Evolutionary conservation across 805 yeast species (phyloP).

Genomic region (Metschnikowia rubicola): DNA sequence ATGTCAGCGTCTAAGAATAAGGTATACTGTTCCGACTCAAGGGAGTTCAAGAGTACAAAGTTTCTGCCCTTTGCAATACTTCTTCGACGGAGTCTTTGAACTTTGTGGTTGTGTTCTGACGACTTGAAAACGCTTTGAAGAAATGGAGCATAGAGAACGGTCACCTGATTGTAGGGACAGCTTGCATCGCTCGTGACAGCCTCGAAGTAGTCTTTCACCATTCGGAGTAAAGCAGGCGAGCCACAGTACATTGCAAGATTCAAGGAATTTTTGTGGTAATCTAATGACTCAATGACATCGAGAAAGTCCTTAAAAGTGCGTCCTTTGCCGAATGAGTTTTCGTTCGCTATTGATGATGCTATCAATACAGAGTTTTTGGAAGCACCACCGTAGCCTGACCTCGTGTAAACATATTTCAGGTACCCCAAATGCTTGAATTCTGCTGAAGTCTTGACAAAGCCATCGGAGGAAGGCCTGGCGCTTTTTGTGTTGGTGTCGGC

Average conservation of each 20-base stretch:
- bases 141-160: constrained; percentile 14
- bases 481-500: no score
- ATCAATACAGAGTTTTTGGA: constrained; percentile 12
- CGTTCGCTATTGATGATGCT: constrained; percentile 26
- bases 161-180: constrained; percentile 10
- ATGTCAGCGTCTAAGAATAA: constrained; percentile 39
- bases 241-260: constrained; percentile 33
- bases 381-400: neutral
- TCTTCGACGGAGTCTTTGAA: constrained; percentile 35
- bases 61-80: constrained; percentile 37
- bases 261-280: constrained; percentile 18
- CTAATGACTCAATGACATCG: constrained; percentile 24
- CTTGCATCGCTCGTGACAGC: neutral
- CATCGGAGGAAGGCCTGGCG: neutral
- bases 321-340: constrained; percentile 34
- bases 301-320: constrained; percentile 33
- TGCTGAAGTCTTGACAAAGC: neutral
- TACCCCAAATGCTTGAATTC: constrained; percentile 3
- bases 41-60: constrained; percentile 27
- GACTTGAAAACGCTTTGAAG: constrained; percentile 9
- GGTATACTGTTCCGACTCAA: constrained; percentile 30
- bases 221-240: constrained; percentile 24
- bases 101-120: constrained; percentile 9
- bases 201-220: constrained; percentile 19
- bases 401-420: constrained; percentile 1